These are phyloP conservation scores for Silene noctiflora DNA, from an alignment of 179 eudicot genomes.

Conservation along the genomic window DNA sequence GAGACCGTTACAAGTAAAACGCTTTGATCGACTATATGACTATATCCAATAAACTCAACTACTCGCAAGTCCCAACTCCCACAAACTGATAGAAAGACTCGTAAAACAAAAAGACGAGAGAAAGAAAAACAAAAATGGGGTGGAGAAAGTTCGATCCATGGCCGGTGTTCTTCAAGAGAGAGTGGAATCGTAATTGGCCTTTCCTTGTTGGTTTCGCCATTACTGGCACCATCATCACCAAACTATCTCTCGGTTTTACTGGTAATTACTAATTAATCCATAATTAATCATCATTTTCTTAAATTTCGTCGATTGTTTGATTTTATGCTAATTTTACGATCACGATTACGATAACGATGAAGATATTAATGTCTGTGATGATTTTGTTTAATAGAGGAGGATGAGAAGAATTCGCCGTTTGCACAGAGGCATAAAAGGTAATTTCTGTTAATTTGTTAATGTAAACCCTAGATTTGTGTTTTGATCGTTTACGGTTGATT, in stretches of 20 bases:
- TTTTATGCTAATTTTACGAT: neutral
- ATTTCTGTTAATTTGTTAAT: neutral
- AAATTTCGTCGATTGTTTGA: neutral
- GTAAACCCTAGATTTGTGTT: conserved; percentile 29
- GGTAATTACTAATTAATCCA: conserved; percentile 28
- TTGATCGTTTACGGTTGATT: neutral
- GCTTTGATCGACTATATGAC: too few species aligned
- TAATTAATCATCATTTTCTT: neutral
- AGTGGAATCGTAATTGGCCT: conserved; percentile 65
- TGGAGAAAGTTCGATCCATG: conserved; percentile 74
- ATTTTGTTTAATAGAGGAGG: conserved; percentile 52
- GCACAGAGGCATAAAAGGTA: conserved; percentile 62
- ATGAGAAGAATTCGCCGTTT: conserved; percentile 60
- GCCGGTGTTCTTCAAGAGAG: conserved; percentile 68
- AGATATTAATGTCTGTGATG: neutral
- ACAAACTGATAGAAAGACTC: neutral
- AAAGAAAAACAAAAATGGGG: conserved; percentile 28
- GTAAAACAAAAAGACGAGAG: neutral
- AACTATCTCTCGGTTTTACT: conserved; percentile 51
- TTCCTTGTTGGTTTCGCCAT: conserved; percentile 64
- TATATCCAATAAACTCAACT: too few species aligned
- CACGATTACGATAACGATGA: neutral
- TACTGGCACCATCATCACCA: conserved; percentile 60
- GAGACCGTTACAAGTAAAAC: too few species aligned
- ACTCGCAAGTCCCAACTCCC: too few species aligned